Evolutionary conservation across 2,329 filamentous ascomycete species (phyloP).

Genomic region (Penicillium sp.): DNA sequence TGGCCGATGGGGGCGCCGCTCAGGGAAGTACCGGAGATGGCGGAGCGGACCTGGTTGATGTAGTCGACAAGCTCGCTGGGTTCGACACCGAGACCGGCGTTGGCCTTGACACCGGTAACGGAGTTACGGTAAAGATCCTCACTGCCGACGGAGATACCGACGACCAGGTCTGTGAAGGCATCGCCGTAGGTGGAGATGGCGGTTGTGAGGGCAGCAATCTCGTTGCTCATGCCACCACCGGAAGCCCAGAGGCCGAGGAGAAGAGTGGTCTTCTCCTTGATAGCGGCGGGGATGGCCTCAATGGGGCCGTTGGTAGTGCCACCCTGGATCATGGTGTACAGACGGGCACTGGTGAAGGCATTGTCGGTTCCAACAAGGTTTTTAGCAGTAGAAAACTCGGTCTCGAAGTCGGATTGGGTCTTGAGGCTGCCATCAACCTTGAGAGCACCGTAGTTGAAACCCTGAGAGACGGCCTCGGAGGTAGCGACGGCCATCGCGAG

Average conservation of each 20-base stretch:
- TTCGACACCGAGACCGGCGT: conserved; percentile 62
- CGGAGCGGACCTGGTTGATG: conserved; percentile 66
- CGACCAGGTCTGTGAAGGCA: conserved; percentile 59
- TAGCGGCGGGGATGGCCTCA: conserved; percentile 76
- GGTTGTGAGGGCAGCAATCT: conserved; percentile 68
- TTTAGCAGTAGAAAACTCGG: conserved; percentile 49
- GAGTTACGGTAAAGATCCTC: conserved; percentile 85
- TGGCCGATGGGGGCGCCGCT: conserved; percentile 66
- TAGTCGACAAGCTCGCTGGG: conserved; percentile 66
- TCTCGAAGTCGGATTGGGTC: conserved; percentile 45
- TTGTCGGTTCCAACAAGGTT: conserved; percentile 39
- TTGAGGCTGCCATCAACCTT: conserved; percentile 44
- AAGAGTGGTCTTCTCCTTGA: conserved; percentile 73
- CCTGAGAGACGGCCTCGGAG: conserved; percentile 41
- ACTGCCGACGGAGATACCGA: conserved; percentile 80
- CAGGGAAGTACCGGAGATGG: conserved; percentile 62
- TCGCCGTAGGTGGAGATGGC: conserved; percentile 69
- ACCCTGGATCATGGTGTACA: conserved; percentile 62
- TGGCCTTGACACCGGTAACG: conserved; percentile 63
- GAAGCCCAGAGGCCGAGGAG: conserved; percentile 85
- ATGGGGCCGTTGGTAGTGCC: conserved; percentile 66
- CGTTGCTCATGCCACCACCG: conserved; percentile 68
- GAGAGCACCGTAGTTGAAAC: conserved; percentile 51
- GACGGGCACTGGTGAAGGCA: conserved; percentile 49
- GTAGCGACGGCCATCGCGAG: conserved; percentile 36